Evolutionary conservation across 495 filamentous ascomycete species (phyloP).

Genomic region (Talaromyces trachyspermus): DNA sequence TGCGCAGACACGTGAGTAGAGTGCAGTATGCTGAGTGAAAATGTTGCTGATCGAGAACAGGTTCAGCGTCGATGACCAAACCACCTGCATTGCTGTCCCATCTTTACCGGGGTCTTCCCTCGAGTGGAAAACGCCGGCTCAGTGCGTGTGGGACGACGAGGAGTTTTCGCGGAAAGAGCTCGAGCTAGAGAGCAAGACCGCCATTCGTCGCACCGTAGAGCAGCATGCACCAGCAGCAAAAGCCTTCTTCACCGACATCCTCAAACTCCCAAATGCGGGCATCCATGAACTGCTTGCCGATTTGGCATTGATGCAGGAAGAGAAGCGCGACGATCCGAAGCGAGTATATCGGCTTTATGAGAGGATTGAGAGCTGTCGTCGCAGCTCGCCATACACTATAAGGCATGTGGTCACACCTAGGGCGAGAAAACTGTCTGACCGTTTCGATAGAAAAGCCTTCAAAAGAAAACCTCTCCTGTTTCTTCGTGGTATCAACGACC

Average conservation of each 20-base stretch:
- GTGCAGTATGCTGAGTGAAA: not conserved
- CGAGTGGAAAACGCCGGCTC: slow-evolving; percentile 4
- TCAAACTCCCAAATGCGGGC: slow-evolving; percentile 2
- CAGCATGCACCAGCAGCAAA: slow-evolving; percentile 4
- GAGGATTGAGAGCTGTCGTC: slow-evolving; percentile 7
- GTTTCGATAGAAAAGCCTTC: not conserved
- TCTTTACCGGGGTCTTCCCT: not conserved
- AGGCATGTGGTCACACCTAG: not conserved
- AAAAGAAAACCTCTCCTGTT: not conserved
- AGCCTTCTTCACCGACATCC: slow-evolving; percentile 2
- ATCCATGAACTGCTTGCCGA: slow-evolving; percentile 4
- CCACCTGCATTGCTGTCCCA: not conserved
- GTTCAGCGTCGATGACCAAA: not conserved
- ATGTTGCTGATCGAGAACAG: slow-evolving; percentile 2
- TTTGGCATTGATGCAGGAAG: slow-evolving; percentile 2
- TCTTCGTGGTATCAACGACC: slow-evolving; percentile 1
- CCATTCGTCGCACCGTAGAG: slow-evolving; percentile 1
- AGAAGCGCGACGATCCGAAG: slow-evolving; percentile 1
- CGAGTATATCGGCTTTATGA: slow-evolving; percentile 3
- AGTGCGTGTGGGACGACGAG: slow-evolving; percentile 5
- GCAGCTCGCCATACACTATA: not conserved
- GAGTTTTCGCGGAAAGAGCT: slow-evolving; percentile 4
- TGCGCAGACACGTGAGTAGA: slow-evolving; percentile 2
- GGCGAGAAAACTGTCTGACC: not conserved
- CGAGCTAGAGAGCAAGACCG: slow-evolving; percentile 4